phyloP scores from a whole-genome alignment of 441 rosid species.

The Croton laevigatus region DNA sequence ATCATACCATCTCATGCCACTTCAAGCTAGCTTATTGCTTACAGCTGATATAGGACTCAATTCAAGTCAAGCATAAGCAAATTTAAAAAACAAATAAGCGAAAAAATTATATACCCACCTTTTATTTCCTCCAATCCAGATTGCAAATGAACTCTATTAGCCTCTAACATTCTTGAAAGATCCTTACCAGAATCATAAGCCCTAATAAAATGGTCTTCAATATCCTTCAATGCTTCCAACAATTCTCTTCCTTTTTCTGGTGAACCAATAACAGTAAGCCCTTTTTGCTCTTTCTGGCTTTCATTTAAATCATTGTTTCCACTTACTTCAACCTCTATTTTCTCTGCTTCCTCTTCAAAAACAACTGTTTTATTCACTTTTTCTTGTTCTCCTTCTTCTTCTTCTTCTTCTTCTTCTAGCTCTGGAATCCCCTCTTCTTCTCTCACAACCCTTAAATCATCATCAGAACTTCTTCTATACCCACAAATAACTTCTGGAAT shows the following conservation, averaged over 20 bases:
- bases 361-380: conserved; percentile 28
- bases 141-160: conserved; percentile 49
- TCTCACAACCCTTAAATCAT: conserved; percentile 57
- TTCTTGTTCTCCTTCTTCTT: conserved; percentile 23
- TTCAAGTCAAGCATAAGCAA: background rate
- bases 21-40: too few relatives aligned
- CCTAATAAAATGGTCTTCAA: conserved; percentile 64
- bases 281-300: conserved; percentile 43
- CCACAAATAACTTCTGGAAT: conserved; percentile 44
- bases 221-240: conserved; percentile 66
- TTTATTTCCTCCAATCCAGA: conserved; percentile 58
- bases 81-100: background rate
- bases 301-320: conserved; percentile 28
- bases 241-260: conserved; percentile 65
- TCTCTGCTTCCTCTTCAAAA: conserved; percentile 31
- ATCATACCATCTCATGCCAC: background rate
- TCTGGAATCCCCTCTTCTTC: conserved; percentile 78
- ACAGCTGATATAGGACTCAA: too few relatives aligned
- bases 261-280: conserved; percentile 43
- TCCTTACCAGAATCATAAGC: conserved; percentile 78
- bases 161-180: conserved; percentile 75
- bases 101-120: conserved; percentile 32
- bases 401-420: conserved; percentile 47
- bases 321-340: conserved; percentile 25
- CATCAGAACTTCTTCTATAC: conserved; percentile 48